Evolutionary conservation across 1,139 yeast genomes (phyloP).

Genomic region (Diutina mesorugosa): DNA sequence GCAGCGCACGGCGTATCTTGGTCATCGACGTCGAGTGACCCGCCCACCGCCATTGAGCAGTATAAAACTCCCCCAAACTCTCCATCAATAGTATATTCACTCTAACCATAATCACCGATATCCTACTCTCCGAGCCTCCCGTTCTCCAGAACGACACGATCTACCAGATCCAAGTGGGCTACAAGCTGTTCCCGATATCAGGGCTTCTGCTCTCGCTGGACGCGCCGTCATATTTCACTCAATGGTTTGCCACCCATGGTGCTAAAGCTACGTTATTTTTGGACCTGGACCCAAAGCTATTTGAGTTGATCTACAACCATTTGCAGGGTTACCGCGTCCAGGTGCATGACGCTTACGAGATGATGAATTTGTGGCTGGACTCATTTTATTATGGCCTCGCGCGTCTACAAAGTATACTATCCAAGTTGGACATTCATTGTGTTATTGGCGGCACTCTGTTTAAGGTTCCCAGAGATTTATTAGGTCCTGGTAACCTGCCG

Average conservation of each 20-base stretch:
- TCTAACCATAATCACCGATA: background rate
- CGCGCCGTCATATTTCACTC: conserved; percentile 52
- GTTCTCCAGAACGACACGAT: conserved; percentile 53
- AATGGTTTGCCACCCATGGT: conserved; percentile 27
- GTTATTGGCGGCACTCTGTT: conserved; percentile 51
- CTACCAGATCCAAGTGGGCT: conserved; percentile 69
- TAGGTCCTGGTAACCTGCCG: conserved; percentile 59
- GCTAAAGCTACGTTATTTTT: conserved; percentile 42
- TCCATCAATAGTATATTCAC: too few relatives aligned
- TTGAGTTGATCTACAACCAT: conserved; percentile 54
- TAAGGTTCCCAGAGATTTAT: conserved; percentile 41
- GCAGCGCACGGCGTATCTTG: too few relatives aligned
- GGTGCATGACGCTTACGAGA: conserved; percentile 45
- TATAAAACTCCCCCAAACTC: background rate
- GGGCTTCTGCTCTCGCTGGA: conserved; percentile 84
- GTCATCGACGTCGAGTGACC: too few relatives aligned
- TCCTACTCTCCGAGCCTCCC: conserved; percentile 10
- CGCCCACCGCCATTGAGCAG: background rate
- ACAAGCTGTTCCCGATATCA: conserved; percentile 41
- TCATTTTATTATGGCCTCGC: conserved; percentile 60
- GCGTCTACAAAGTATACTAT: conserved; percentile 36
- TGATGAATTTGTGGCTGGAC: conserved; percentile 55
- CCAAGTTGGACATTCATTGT: conserved; percentile 43
- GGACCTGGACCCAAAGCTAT: conserved; percentile 66
- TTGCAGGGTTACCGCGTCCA: conserved; percentile 65